These are phyloP conservation scores for Beauveria bassiana DNA, from an alignment of 2,329 filamentous ascomycete genomes.

Conservation along the genomic window DNA sequence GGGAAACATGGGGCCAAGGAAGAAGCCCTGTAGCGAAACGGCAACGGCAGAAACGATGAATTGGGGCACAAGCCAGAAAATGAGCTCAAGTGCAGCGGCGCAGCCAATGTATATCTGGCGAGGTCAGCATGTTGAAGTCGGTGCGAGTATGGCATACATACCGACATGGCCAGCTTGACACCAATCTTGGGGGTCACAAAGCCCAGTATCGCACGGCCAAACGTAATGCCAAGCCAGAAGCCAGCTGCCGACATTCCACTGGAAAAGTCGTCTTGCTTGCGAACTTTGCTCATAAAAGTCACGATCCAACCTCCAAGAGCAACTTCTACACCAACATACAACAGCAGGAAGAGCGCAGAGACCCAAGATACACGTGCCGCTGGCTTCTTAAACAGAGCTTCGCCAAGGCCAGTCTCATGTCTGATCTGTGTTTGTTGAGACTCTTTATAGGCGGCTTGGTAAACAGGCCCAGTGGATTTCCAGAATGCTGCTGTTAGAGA, in stretches of 20 bases:
- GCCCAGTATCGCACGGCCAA: constrained; percentile 62
- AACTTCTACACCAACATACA: constrained; percentile 70
- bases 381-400: constrained; percentile 34
- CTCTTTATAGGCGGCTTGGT: constrained; percentile 10
- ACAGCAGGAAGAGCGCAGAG: constrained; percentile 63
- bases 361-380: constrained; percentile 56
- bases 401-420: constrained; percentile 11
- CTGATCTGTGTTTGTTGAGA: constrained; percentile 12
- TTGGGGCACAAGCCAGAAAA: constrained; percentile 76
- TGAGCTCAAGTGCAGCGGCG: constrained; percentile 57
- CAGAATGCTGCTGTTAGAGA: constrained; percentile 49
- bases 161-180: constrained; percentile 54
- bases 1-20: constrained; percentile 71
- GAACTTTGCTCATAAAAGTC: constrained; percentile 71
- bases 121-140: neutral
- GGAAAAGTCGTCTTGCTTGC: constrained; percentile 58
- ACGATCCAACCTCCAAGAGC: constrained; percentile 77
- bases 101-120: constrained; percentile 54
- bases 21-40: constrained; percentile 67
- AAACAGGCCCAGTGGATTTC: constrained; percentile 17
- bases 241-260: constrained; percentile 70
- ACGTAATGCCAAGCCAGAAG: constrained; percentile 73
- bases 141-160: constrained; percentile 7
- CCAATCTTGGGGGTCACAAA: constrained; percentile 67
- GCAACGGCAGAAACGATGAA: constrained; percentile 69